Evolutionary conservation across 257 asterid genomes (phyloP), one percentile per base, ranked within the genome.

Genomic region (Capsicum chinense): DNA sequence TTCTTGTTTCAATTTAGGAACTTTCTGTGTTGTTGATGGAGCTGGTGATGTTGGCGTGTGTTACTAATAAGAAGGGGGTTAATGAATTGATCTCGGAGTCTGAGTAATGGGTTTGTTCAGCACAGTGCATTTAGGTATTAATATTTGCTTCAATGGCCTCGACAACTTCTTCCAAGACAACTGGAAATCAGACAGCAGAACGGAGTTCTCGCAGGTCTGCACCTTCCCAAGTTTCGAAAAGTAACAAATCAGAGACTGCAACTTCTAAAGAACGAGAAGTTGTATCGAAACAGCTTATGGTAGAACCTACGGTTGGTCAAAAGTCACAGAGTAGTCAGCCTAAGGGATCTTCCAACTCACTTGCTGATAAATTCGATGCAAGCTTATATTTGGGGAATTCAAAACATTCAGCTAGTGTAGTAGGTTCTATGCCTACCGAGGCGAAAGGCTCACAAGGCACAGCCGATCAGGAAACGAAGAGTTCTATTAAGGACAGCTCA

Each of bases 361-460:
- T 92, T 83, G 85, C 90, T 16, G 85, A 88, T 84, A 87, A 88
- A 86, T 63, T 92, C 12, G 90, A 93, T 67, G 87, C 94, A 7
- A 93, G 84, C 91, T 78, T 93, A 87, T 86, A 87, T 66, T 86
- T 91, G 87, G 93, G 91, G 48, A 83, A 82, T 79, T 63, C 90
- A 0, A 87, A 88, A 56, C 79, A 85, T 62, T 87, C 69, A 66
- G 83, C 83, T 17, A 64, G 39, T 1, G 76, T 73, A 54, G n/a
- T 82, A 74, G 79, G 66, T 79, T 11, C 17, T 10, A 26, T 42
- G 50, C 50, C 9, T 33, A 13, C 35, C 6, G 84, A 79, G 15
- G 19, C 33, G 67, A 80, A 44, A 48, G 84, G 60, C 39, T 50
- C 66, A 7, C 90, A 89, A 79, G 79, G 57, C 35, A 50, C 81